Evolutionary conservation across 83 land plant genomes (phyloP).

Genomic region (Isoetes engelmannii): DNA sequence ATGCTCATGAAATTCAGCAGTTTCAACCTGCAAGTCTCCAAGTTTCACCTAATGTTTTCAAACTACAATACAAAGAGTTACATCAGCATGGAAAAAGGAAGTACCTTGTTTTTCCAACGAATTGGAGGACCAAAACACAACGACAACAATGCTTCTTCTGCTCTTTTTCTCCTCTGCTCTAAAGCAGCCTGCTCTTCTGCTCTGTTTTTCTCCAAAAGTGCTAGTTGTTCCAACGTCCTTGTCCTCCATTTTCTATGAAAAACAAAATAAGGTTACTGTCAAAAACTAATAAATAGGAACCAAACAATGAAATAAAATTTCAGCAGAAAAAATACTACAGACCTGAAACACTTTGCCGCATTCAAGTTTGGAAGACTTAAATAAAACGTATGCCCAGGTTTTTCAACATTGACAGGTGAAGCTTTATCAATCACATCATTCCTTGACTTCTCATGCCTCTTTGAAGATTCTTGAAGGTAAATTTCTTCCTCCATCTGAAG

Average conservation of each 20-base stretch:
- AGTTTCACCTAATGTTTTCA: slow-evolving; percentile 4
- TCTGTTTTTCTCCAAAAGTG: not conserved
- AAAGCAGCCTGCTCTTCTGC: not conserved
- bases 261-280: no score
- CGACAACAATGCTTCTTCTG: slow-evolving; percentile 55
- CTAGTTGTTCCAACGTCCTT: no score
- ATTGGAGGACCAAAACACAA: slow-evolving; percentile 65
- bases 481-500: not conserved
- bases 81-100: not conserved
- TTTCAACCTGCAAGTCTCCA: no score
- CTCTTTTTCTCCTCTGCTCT: slow-evolving; percentile 27
- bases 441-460: slow-evolving; percentile 1
- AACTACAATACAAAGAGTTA: slow-evolving; percentile 4
- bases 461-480: slow-evolving; percentile 1
- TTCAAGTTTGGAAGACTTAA: no score
- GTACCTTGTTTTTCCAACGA: slow-evolving; percentile 32
- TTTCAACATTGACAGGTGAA: not conserved
- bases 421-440: not conserved
- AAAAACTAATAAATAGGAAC: no score
- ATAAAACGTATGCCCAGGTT: no score
- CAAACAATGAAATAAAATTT: no score
- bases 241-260: no score
- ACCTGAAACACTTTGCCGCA: no score
- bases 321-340: no score
- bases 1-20: no score